A percentile compares a stretch with the other conserved stretches of the same genome.
Conservation (phyloP, 2,329 filamentous ascomycete genomes). For the Cytospora piceicola region DNA sequence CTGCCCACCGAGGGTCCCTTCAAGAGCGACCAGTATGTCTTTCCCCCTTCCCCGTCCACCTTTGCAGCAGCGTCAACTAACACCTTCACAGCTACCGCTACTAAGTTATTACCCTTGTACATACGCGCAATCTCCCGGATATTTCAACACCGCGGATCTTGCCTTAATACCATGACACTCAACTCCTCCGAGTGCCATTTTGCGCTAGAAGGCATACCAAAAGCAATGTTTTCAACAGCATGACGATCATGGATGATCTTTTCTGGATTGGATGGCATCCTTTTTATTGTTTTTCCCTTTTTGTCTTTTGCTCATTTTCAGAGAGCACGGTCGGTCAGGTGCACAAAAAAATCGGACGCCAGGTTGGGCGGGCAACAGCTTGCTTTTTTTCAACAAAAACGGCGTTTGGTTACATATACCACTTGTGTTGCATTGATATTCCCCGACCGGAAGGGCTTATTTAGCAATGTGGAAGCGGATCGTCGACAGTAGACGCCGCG, state of each 20-base stretch:
- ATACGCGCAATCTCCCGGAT: constrained; percentile 25
- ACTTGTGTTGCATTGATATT: constrained; percentile 31
- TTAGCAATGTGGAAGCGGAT: constrained; percentile 10
- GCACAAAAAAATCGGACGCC: constrained; percentile 12
- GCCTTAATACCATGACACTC: constrained; percentile 14
- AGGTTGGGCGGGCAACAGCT: constrained; percentile 25
- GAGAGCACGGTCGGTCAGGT: constrained; percentile 12
- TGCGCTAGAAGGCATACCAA: constrained; percentile 17
- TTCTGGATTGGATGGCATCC: constrained; percentile 17
- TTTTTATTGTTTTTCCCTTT: constrained; percentile 4
- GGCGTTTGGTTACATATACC: constrained; percentile 31
- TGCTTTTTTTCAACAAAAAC: constrained; percentile 33
- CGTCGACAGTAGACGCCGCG: neutral
- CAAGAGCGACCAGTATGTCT: constrained; percentile 89
- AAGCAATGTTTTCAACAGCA: constrained; percentile 40
- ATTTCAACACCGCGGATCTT: constrained; percentile 29
- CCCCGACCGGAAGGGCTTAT: constrained; percentile 26
- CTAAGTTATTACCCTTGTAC: constrained; percentile 51
- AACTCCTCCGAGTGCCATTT: constrained; percentile 8
- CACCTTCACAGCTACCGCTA: constrained; percentile 62
- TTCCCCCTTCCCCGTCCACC: constrained; percentile 1
- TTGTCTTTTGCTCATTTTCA: neutral
- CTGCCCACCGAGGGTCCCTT: constrained; percentile 85
- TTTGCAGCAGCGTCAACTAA: constrained; percentile 36
- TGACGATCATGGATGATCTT: constrained; percentile 29